Evolutionary conservation across 805 yeast genomes (phyloP).

Genomic region (Saturnispora besseyi): DNA sequence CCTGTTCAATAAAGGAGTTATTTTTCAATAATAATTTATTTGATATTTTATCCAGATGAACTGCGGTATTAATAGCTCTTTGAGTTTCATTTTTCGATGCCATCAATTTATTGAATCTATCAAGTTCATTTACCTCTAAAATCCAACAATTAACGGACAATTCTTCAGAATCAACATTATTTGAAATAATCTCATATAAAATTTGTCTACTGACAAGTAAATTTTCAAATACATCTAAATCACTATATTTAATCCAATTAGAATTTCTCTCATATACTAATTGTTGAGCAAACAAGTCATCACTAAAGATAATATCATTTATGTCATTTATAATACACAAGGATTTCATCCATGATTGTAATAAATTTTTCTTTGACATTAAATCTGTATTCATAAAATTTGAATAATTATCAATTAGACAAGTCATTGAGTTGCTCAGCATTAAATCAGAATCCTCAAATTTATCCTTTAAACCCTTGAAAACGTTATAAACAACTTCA

Average conservation of each 20-base stretch:
- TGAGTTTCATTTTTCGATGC: constrained; percentile 35
- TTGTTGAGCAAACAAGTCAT: not conserved
- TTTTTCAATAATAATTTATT: constrained; percentile 9
- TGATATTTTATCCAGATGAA: constrained; percentile 34
- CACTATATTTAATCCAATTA: constrained; percentile 32
- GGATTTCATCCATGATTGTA: constrained; percentile 26
- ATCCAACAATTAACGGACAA: constrained; percentile 11
- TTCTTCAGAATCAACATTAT: not conserved
- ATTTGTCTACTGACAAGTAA: constrained; percentile 35
- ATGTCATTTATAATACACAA: constrained; percentile 25
- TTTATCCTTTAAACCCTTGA: constrained; percentile 39
- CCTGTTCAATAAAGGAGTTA: constrained; percentile 10
- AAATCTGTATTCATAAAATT: not conserved
- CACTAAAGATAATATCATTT: constrained; percentile 13
- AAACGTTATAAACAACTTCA: constrained; percentile 41
- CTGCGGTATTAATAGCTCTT: constrained; percentile 41
- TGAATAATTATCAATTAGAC: not conserved
- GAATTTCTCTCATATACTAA: constrained; percentile 17
- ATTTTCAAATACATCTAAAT: constrained; percentile 33
- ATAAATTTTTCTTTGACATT: constrained; percentile 1
- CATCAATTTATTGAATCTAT: constrained; percentile 34
- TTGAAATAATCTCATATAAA: constrained; percentile 24
- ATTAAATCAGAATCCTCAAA: constrained; percentile 5
- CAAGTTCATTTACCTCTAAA: constrained; percentile 31
- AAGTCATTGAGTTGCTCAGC: constrained; percentile 15